Percentiles rank a stretch among this genome's conserved stretches.
Evolutionary conservation across 768 basidiomycete species (phyloP).

Genomic region (Auricularia sp.): DNA sequence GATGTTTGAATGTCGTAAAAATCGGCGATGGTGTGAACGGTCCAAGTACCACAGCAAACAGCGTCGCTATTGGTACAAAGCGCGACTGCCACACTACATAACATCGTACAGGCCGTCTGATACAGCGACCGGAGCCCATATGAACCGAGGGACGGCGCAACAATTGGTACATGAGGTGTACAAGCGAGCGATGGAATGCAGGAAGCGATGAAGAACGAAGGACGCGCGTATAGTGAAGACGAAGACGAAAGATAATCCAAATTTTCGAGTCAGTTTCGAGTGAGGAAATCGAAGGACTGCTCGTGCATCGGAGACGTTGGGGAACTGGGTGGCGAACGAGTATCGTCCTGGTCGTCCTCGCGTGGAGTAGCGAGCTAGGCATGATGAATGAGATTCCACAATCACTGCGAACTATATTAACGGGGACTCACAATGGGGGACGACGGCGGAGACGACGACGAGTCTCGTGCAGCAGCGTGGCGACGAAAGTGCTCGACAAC

Average conservation of each 20-base stretch:
- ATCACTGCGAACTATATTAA: background rate
- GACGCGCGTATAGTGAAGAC: background rate
- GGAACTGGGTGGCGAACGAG: background rate
- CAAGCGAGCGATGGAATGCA: too few species aligned
- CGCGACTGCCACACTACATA: background rate
- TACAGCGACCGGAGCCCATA: background rate
- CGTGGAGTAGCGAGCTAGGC: background rate
- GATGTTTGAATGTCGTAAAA: too few species aligned
- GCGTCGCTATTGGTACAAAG: background rate
- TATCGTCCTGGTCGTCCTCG: background rate
- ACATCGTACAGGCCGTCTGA: background rate
- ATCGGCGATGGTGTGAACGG: too few species aligned
- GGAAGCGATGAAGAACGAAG: background rate
- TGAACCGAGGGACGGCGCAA: background rate
- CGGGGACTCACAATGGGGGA: background rate
- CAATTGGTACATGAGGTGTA: too few species aligned
- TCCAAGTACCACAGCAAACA: too few species aligned
- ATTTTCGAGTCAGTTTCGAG: background rate
- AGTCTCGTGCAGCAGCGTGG: background rate
- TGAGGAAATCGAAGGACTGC: background rate
- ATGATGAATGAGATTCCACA: background rate
- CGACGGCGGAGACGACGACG: background rate
- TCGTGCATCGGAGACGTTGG: background rate
- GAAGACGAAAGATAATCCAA: background rate
- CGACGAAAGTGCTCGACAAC: background rate